Evolutionary conservation across 345 rosid species (phyloP).

Genomic region (Pistacia atlantica): DNA sequence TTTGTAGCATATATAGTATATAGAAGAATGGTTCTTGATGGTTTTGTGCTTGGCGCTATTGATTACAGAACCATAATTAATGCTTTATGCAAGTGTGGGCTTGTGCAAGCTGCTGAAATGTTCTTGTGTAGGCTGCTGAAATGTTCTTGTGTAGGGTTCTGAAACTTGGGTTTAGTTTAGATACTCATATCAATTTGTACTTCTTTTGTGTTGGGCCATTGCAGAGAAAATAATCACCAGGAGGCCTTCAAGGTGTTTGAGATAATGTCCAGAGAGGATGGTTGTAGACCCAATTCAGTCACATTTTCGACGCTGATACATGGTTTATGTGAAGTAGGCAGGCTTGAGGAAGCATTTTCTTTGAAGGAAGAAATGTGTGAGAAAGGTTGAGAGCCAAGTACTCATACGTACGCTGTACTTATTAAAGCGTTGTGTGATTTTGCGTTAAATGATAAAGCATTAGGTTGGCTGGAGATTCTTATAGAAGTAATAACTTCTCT

Average conservation of each 20-base stretch:
- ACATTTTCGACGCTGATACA: conserved; percentile 45
- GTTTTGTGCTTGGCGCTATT: conserved; percentile 39
- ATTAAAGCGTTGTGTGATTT: conserved; percentile 47
- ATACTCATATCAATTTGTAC: conserved; percentile 48
- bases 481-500: conserved; percentile 27
- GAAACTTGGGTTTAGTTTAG: conserved; percentile 44
- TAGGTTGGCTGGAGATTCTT: conserved; percentile 23
- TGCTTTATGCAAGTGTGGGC: conserved; percentile 49
- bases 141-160: conserved; percentile 37
- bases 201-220: conserved; percentile 45
- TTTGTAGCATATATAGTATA: conserved; percentile 33
- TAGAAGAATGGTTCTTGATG: conserved; percentile 40
- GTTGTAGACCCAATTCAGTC: conserved; percentile 47
- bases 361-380: conserved; percentile 42
- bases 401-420: conserved; percentile 45
- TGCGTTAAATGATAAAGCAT: conserved; percentile 42
- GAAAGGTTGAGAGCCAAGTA: conserved; percentile 48
- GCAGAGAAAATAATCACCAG: conserved; percentile 25
- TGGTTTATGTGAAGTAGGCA: conserved; percentile 45
- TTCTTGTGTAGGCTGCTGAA: no score
- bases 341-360: conserved; percentile 46
- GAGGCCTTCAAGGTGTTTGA: conserved; percentile 48
- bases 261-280: conserved; percentile 38
- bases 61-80: conserved; percentile 45
- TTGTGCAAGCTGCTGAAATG: conserved; percentile 46